Evolutionary conservation across 1,284 basidiomycete species (phyloP).

Genomic region (Sporisorium scitamineum): DNA sequence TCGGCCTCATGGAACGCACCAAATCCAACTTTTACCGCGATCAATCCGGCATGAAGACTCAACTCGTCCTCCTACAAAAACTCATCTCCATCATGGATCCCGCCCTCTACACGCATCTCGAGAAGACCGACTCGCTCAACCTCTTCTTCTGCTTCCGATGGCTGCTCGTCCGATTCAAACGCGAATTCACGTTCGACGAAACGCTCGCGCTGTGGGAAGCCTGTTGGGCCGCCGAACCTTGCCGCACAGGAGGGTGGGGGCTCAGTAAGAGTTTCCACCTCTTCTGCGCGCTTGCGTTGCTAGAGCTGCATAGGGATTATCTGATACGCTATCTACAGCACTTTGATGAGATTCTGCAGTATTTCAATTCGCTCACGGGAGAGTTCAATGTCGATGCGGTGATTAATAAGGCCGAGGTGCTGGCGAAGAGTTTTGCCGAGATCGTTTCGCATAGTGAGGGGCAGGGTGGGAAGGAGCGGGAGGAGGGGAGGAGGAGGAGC

Average conservation of each 20-base stretch:
- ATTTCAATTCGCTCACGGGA: constrained; percentile 50
- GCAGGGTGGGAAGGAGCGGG: not conserved
- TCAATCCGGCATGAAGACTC: constrained; percentile 96
- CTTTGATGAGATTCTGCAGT: constrained; percentile 71
- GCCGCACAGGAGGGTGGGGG: constrained; percentile 6
- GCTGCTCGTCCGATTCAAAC: constrained; percentile 70
- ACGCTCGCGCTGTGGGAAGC: constrained; percentile 89
- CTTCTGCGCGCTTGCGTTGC: constrained; percentile 90
- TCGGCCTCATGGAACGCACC: constrained; percentile 93
- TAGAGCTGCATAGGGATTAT: constrained; percentile 93
- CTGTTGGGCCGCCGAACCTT: constrained; percentile 51
- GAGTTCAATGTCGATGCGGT: constrained; percentile 43
- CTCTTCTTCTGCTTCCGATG: constrained; percentile 98
- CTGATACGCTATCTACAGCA: constrained; percentile 92
- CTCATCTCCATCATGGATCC: constrained; percentile 93
- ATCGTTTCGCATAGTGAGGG: constrained; percentile 6
- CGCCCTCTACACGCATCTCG: constrained; percentile 74
- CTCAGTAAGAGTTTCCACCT: constrained; percentile 79
- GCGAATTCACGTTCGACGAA: constrained; percentile 91
- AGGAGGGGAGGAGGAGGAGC: not conserved
- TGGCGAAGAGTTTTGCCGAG: constrained; percentile 35
- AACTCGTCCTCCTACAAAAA: constrained; percentile 87
- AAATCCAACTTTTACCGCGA: constrained; percentile 95
- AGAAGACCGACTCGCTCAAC: constrained; percentile 89
- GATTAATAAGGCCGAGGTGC: constrained; percentile 47